Conservation (phyloP, 2,329 filamentous ascomycete genomes). For the Pseudogymnoascus sp. region DNA sequence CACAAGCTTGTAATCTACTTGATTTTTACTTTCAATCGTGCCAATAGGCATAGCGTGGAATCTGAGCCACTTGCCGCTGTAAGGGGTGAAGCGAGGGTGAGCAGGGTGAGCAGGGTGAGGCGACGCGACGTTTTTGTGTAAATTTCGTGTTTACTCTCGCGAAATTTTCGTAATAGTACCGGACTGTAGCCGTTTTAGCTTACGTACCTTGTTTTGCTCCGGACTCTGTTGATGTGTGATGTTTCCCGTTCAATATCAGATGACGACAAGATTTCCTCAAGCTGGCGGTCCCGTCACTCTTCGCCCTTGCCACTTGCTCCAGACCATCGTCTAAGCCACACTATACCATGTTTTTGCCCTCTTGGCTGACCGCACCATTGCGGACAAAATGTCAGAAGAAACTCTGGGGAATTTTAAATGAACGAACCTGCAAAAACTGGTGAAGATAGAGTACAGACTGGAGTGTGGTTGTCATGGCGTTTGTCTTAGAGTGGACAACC, state of each 20-base stretch:
- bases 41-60: too few relatives aligned
- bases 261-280: background rate
- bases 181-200: too few relatives aligned
- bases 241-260: background rate
- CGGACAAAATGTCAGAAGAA: background rate
- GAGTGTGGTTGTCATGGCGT: background rate
- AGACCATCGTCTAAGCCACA: background rate
- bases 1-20: too few relatives aligned
- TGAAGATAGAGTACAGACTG: background rate
- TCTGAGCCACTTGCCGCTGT: too few relatives aligned
- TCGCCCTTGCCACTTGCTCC: background rate
- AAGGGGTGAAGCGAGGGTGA: too few relatives aligned
- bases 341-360: background rate
- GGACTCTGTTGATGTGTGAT: background rate
- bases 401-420: background rate
- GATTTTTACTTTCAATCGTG: too few relatives aligned
- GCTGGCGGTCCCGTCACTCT: background rate
- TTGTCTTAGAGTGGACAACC: background rate
- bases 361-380: background rate
- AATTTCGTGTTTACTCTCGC: too few relatives aligned
- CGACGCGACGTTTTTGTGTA: too few relatives aligned
- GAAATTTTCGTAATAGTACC: too few relatives aligned
- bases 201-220: background rate
- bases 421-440: background rate
- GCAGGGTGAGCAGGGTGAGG: too few relatives aligned